Evolutionary conservation across 2,329 filamentous ascomycete species (phyloP).

Genomic region (Pseudogymnoascus sp.): DNA sequence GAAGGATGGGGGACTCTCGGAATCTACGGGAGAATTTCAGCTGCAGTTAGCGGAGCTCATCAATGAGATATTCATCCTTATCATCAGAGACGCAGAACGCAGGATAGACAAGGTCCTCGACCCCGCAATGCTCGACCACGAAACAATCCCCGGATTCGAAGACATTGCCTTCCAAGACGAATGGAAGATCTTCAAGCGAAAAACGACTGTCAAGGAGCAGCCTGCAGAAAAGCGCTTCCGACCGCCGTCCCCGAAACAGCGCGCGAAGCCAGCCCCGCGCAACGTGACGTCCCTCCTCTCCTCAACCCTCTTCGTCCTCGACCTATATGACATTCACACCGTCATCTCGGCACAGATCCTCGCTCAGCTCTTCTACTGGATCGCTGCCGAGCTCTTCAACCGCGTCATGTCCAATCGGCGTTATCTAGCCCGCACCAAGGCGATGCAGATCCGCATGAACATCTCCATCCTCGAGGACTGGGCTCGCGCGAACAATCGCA

Average conservation of each 20-base stretch:
- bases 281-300: slow-evolving; percentile 94
- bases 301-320: slow-evolving; percentile 91
- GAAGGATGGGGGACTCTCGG: slow-evolving; percentile 77
- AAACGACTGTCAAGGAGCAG: slow-evolving; percentile 83
- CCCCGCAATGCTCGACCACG: slow-evolving; percentile 89
- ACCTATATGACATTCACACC: slow-evolving; percentile 98
- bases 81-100: slow-evolving; percentile 91
- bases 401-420: slow-evolving; percentile 94
- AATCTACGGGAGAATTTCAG: slow-evolving; percentile 82
- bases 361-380: slow-evolving; percentile 91
- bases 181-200: slow-evolving; percentile 94
- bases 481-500: slow-evolving; percentile 86
- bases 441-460: slow-evolving; percentile 99
- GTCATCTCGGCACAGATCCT: slow-evolving; percentile 90
- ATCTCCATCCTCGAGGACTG: slow-evolving; percentile 92
- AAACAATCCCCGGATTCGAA: slow-evolving; percentile 95
- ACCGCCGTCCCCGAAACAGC: slow-evolving; percentile 86
- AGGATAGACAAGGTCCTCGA: slow-evolving; percentile 95
- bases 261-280: slow-evolving; percentile 84
- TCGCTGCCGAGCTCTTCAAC: slow-evolving; percentile 94
- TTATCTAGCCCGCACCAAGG: slow-evolving; percentile 91
- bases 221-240: slow-evolving; percentile 84
- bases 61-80: slow-evolving; percentile 97
- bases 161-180: slow-evolving; percentile 97
- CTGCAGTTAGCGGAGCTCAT: slow-evolving; percentile 88